phyloP scores from a whole-genome alignment of 1,139 yeast species.

The Neolecta irregularis region DNA sequence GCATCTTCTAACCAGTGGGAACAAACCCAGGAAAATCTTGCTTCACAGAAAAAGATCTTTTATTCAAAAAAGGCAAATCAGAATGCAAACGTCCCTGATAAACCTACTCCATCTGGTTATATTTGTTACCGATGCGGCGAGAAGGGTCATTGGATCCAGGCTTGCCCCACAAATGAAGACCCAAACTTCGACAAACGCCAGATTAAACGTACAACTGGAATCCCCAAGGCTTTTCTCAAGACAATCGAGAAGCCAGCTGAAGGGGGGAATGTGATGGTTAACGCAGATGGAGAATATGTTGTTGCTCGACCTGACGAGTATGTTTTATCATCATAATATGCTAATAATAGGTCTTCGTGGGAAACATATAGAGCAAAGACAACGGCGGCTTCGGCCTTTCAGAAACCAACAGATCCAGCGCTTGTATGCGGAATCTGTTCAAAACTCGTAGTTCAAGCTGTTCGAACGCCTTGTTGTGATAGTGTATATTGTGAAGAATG shows the following conservation, averaged over 20 bases:
- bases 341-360: constrained; percentile 45
- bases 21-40: constrained; percentile 80
- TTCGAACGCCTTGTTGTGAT: constrained; percentile 74
- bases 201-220: constrained; percentile 88
- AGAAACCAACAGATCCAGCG: constrained; percentile 41
- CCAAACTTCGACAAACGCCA: constrained; percentile 75
- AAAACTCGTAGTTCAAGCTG: constrained; percentile 53
- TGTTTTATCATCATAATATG: background rate
- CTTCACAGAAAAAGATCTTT: constrained; percentile 33
- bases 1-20: constrained; percentile 91
- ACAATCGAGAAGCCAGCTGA: constrained; percentile 48
- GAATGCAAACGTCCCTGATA: constrained; percentile 32
- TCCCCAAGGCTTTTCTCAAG: constrained; percentile 81
- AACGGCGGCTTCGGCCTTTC: constrained; percentile 34
- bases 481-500: constrained; percentile 40
- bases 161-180: constrained; percentile 87
- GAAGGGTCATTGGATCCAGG: constrained; percentile 85
- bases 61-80: constrained; percentile 19
- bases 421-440: constrained; percentile 47
- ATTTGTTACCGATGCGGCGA: constrained; percentile 94
- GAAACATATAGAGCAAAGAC: constrained; percentile 43
- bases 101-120: constrained; percentile 87
- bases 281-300: constrained; percentile 90
- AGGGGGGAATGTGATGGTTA: constrained; percentile 57
- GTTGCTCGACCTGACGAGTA: constrained; percentile 77